A percentile compares a stretch with the other conserved stretches of the same genome.
Evolutionary conservation across 306 rosid species (phyloP).

Genomic region (Rosa multiflora): DNA sequence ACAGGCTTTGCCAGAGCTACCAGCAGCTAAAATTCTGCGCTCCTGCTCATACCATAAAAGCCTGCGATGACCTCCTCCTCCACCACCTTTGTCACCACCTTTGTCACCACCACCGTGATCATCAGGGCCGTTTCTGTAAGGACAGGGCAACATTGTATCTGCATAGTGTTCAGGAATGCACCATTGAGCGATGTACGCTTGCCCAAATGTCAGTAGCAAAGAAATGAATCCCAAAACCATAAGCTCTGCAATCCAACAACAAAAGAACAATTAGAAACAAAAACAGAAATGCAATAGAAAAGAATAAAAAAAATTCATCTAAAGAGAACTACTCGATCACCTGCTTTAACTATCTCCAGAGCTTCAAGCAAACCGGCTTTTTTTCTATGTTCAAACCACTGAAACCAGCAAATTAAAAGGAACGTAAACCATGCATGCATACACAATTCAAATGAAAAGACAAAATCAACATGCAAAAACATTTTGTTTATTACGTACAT

Average conservation of each 20-base stretch:
- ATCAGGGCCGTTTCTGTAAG: not conserved
- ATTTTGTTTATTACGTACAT: constrained; percentile 33
- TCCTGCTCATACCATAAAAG: constrained; percentile 47
- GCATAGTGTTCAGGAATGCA: constrained; percentile 52
- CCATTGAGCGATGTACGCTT: constrained; percentile 47
- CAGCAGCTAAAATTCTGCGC: constrained; percentile 56
- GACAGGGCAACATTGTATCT: constrained; percentile 81
- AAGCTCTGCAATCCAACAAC: constrained; percentile 59
- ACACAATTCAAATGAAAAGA: not conserved
- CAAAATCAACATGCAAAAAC: not conserved
- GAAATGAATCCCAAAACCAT: constrained; percentile 98
- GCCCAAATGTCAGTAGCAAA: constrained; percentile 79
- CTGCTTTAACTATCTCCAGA: constrained; percentile 83
- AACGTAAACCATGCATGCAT: not conserved
- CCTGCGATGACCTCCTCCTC: constrained; percentile 47
- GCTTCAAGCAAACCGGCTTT: constrained; percentile 82
- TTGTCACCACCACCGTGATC: too few species aligned
- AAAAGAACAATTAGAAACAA: not conserved
- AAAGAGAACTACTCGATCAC: constrained; percentile 25
- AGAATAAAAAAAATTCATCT: not conserved
- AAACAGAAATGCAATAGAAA: not conserved
- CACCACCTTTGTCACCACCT: too few species aligned
- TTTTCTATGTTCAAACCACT: constrained; percentile 59
- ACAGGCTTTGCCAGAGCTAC: constrained; percentile 18
- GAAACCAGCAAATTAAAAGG: constrained; percentile 2